Evolutionary conservation across 129 eudicot genomes (phyloP).

Genomic region (Rutidosis leptorrhynchoides): DNA sequence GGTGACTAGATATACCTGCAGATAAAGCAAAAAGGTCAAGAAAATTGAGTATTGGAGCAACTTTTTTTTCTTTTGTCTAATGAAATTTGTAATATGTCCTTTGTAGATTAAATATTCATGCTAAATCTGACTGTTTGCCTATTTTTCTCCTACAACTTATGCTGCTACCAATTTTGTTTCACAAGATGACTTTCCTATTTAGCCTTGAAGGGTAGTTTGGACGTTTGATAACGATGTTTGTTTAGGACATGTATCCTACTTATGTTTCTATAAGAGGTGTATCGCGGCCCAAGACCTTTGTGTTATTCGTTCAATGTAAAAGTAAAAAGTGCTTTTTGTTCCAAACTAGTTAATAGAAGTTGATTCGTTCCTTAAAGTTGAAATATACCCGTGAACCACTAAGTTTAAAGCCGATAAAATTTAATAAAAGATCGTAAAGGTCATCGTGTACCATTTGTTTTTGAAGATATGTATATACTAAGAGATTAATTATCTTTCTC

Average conservation of each 20-base stretch:
- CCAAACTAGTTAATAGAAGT: neutral
- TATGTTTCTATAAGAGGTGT: neutral
- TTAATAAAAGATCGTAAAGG: neutral
- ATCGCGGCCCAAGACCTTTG: neutral
- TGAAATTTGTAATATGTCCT: neutral
- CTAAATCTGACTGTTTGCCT: neutral
- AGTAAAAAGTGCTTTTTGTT: neutral
- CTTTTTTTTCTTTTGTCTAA: neutral
- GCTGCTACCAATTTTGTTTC: neutral
- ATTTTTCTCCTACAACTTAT: neutral
- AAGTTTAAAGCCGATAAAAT: neutral
- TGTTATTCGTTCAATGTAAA: neutral
- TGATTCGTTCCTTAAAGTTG: neutral
- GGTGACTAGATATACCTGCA: slow-evolving; percentile 3
- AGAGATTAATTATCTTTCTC: neutral
- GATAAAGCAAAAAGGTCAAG: slow-evolving; percentile 2
- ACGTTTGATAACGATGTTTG: neutral
- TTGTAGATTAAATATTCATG: neutral
- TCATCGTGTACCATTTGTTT: neutral
- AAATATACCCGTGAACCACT: neutral
- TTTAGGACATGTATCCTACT: neutral
- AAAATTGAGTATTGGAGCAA: neutral
- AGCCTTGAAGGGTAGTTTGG: neutral
- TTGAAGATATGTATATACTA: neutral
- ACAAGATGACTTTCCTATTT: neutral